Evolutionary conservation across 192 early-diverging fungal species (phyloP).

Genomic region (Linnemannia schmuckeri): DNA sequence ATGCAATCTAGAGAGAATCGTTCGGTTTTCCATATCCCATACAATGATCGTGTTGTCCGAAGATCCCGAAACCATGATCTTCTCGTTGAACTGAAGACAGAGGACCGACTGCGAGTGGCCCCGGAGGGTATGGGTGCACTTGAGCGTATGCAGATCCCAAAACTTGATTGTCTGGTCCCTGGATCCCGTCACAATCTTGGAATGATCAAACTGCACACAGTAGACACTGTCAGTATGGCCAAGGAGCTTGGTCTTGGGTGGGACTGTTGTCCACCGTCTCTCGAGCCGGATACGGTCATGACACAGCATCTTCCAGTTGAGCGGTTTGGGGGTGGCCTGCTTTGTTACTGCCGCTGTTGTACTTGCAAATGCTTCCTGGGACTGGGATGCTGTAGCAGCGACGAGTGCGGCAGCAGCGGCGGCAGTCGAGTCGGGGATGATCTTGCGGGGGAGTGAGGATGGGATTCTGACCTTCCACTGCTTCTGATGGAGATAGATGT

Average conservation of each 20-base stretch:
- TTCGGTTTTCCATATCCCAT: conserved; percentile 79
- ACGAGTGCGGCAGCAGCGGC: conserved; percentile 21
- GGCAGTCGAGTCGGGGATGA: conserved; percentile 13
- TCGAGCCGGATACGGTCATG: conserved; percentile 73
- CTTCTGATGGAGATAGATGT: conserved; percentile 67
- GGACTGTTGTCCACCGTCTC: conserved; percentile 67
- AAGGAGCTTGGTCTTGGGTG: conserved; percentile 66
- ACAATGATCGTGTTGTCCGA: conserved; percentile 88
- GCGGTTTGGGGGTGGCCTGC: conserved; percentile 10
- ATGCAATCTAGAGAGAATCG: conserved; percentile 62
- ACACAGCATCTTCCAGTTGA: conserved; percentile 83
- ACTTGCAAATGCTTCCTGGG: not conserved
- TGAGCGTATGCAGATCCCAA: conserved; percentile 81
- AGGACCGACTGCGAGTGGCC: conserved; percentile 82
- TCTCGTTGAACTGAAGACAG: conserved; percentile 85
- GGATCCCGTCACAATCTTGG: conserved; percentile 82
- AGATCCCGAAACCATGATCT: conserved; percentile 85
- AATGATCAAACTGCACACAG: conserved; percentile 88
- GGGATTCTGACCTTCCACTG: conserved; percentile 64
- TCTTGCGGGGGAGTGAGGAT: not conserved
- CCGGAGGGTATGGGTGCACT: conserved; percentile 67
- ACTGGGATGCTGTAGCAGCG: conserved; percentile 9
- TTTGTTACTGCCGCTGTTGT: not conserved
- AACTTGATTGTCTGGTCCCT: conserved; percentile 82
- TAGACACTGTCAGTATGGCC: conserved; percentile 93